A percentile compares a stretch with the other conserved stretches of the same genome.
Evolutionary conservation across 768 basidiomycete species (phyloP).

Genomic region (Pulveroboletus ravenelii): DNA sequence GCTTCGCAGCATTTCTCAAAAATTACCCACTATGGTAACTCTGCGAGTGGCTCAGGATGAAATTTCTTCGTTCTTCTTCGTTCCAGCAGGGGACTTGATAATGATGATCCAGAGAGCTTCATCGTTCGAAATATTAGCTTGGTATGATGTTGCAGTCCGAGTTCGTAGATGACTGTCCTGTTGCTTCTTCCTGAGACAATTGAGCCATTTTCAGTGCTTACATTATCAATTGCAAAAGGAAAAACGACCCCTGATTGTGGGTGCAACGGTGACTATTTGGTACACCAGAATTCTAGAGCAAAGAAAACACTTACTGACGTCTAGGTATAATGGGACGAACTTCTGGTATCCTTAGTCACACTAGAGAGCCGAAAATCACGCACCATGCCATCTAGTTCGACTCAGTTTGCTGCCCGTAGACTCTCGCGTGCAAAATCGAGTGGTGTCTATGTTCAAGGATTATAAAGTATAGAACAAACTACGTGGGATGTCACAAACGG

Average conservation of each 20-base stretch:
- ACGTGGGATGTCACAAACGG: background rate
- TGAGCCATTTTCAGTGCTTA: constrained; percentile 1
- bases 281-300: too few relatives aligned
- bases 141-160: background rate
- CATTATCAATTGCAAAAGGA: background rate
- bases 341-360: background rate
- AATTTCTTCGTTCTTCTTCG: background rate
- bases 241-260: background rate
- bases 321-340: background rate
- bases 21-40: constrained; percentile 2
- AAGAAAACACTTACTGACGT: background rate
- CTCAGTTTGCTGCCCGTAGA: background rate
- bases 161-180: background rate
- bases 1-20: background rate
- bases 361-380: background rate
- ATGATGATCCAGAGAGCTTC: background rate
- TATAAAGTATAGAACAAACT: constrained; percentile 3
- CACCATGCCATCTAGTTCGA: background rate
- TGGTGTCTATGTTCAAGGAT: background rate
- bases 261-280: too few relatives aligned
- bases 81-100: background rate
- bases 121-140: background rate
- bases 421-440: background rate
- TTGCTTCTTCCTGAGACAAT: constrained; percentile 5
- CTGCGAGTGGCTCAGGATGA: constrained; percentile 10